Evolutionary conservation across 2,329 filamentous ascomycete species (phyloP), one percentile per base, ranked within the genome.

Genomic region (Emericellopsis cladophorae): DNA sequence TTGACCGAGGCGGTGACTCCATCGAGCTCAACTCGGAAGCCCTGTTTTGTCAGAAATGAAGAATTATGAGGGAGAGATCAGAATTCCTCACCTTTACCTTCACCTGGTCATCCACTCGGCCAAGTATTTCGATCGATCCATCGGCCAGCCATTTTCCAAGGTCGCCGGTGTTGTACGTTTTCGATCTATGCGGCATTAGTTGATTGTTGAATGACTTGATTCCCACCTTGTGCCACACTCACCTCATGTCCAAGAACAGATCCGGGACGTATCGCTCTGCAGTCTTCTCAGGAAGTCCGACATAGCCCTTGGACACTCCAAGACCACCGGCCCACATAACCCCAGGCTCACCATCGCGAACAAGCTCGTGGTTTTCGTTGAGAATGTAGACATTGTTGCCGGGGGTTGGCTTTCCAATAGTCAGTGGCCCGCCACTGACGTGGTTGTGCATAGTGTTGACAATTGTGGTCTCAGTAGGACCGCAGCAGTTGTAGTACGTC

Each of bases 141-240:
- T 74, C 66, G 2, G 59, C 51, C 31, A 62, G 60, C 73, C 74
- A 78, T 11, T 62, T 60, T 15, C 68, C 72, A 18, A 79, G 61
- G 47, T 79, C 75, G 7, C 74, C 75, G 2, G 75, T 79, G 48
- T 74, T 73, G 55, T 74, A 79, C 68, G 78, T 76, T 46, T 58
- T 57, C 7, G 52, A 53, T 11, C 57, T 60, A 15, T 12, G 3
- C 35, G 24, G 40, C 37, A 9, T 23, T 9, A 22, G 11, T 37
- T 9, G 37, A 39, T 35, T 15, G 18, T 7, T 35, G 18, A 9
- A 18, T 15, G n/a, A 8, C 12, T 21, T n/a, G n/a, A n/a, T n/a
- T n/a, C n/a, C n/a, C 15, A 14, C 14, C 12, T 22, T 22, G 23
- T 14, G 14, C 10, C 4, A 5, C 12, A 43, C 45, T 34, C 39